phyloP scores from a whole-genome alignment of 345 rosid genomes.

The Euphorbia tirucalli region DNA sequence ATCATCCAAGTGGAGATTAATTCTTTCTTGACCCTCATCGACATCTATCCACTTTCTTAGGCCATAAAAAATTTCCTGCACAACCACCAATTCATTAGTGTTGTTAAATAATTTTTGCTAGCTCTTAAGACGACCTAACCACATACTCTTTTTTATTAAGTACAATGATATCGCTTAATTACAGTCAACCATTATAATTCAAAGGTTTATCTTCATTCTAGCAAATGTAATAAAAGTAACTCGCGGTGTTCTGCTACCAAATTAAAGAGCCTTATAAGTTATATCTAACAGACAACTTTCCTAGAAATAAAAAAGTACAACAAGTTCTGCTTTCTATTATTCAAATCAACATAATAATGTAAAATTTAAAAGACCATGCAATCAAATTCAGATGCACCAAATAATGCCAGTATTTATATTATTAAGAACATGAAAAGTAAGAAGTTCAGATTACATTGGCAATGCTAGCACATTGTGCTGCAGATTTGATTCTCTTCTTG shows the following conservation, averaged over 20 bases:
- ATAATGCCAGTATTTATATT: background rate
- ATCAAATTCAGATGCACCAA: background rate
- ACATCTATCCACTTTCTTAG: conserved; percentile 42
- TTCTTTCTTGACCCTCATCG: conserved; percentile 23
- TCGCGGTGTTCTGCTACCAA: too few species aligned
- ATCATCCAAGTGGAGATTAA: conserved; percentile 32
- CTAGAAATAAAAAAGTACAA: background rate
- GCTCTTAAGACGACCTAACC: too few species aligned
- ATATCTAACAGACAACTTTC: too few species aligned
- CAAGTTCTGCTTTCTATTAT: background rate
- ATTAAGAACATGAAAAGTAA: background rate
- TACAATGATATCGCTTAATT: too few species aligned
- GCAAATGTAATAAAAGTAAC: too few species aligned
- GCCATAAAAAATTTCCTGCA: conserved; percentile 59
- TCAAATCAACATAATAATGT: too few species aligned
- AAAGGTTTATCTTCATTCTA: too few species aligned
- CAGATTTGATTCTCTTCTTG: conserved; percentile 48
- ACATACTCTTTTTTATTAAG: too few species aligned
- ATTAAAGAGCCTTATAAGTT: too few species aligned
- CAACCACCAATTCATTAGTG: conserved; percentile 14
- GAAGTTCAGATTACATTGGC: conserved; percentile 45
- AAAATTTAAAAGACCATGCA: background rate
- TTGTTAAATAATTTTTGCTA: too few species aligned
- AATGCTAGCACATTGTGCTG: conserved; percentile 49
- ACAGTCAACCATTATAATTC: too few species aligned